phyloP scores from a whole-genome alignment of 192 early-diverging fungal species.

The Rhizophagus prolifer region DNA sequence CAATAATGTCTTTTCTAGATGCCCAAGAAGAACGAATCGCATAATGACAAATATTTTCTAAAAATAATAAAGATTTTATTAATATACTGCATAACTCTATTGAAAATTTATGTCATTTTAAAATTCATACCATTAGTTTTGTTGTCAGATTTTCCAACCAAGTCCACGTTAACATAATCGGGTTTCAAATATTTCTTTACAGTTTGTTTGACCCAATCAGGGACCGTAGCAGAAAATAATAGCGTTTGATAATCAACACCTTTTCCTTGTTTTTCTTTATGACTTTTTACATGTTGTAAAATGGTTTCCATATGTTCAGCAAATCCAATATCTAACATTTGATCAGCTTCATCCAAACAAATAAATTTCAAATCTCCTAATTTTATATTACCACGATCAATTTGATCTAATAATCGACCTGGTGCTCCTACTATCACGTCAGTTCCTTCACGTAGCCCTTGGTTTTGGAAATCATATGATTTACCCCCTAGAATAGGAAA shows the following conservation, averaged over 20 bases:
- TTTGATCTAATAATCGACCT: constrained; percentile 78
- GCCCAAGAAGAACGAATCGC: constrained; percentile 86
- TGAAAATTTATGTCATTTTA: not conserved
- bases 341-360: constrained; percentile 81
- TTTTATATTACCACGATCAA: constrained; percentile 78
- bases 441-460: constrained; percentile 68
- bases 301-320: constrained; percentile 81
- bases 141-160: constrained; percentile 81
- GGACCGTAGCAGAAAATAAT: constrained; percentile 85
- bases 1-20: constrained; percentile 86
- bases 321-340: constrained; percentile 83
- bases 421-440: constrained; percentile 84
- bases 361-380: constrained; percentile 62
- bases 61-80: not conserved
- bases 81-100: not conserved
- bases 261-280: constrained; percentile 57
- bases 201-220: constrained; percentile 74
- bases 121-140: constrained; percentile 70
- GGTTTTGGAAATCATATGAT: constrained; percentile 82
- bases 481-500: constrained; percentile 88
- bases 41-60: constrained; percentile 79
- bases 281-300: constrained; percentile 69
- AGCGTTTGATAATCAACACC: constrained; percentile 66
- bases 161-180: constrained; percentile 71
- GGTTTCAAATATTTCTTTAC: constrained; percentile 58